These are phyloP conservation scores for Biscogniauxia mediterranea DNA, from an alignment of 2,329 filamentous ascomycete species.

Conservation along the genomic window DNA sequence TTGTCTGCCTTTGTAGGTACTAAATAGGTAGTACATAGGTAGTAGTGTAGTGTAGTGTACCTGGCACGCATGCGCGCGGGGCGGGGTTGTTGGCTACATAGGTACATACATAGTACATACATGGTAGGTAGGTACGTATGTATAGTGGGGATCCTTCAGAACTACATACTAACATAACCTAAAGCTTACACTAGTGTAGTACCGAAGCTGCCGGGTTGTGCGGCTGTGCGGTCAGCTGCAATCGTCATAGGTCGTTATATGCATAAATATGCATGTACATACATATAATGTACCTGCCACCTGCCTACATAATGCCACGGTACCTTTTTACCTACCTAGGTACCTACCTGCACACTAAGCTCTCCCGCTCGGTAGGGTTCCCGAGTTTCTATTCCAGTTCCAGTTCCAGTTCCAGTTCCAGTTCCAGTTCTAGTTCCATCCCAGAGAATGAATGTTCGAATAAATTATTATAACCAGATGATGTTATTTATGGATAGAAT, in stretches of 20 bases:
- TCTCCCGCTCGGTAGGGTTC: slow-evolving; percentile 1
- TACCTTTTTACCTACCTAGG: slow-evolving; percentile 6
- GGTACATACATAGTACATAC: no score
- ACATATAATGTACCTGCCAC: no score
- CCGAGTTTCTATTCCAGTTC: slow-evolving; percentile 1
- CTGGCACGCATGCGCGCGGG: not conserved
- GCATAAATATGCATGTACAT: not conserved
- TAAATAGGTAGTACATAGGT: no score
- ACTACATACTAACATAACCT: no score
- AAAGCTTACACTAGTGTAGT: no score
- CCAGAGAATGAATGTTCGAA: not conserved
- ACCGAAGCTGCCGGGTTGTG: no score
- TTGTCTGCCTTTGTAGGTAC: no score
- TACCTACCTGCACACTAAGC: no score
- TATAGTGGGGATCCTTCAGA: no score
- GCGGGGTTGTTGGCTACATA: slow-evolving; percentile 7
- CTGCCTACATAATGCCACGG: slow-evolving; percentile 1
- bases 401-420: not conserved
- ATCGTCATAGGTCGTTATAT: not conserved
- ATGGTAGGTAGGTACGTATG: no score
- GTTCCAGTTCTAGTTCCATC: no score
- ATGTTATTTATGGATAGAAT: slow-evolving; percentile 5
- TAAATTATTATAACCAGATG: slow-evolving; percentile 9
- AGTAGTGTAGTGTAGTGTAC: no score
- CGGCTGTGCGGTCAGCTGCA: not conserved